Evolutionary conservation across 2,329 filamentous ascomycete species (phyloP), one percentile per base, ranked within the genome.

Genomic region (Aspergillus sp.): DNA sequence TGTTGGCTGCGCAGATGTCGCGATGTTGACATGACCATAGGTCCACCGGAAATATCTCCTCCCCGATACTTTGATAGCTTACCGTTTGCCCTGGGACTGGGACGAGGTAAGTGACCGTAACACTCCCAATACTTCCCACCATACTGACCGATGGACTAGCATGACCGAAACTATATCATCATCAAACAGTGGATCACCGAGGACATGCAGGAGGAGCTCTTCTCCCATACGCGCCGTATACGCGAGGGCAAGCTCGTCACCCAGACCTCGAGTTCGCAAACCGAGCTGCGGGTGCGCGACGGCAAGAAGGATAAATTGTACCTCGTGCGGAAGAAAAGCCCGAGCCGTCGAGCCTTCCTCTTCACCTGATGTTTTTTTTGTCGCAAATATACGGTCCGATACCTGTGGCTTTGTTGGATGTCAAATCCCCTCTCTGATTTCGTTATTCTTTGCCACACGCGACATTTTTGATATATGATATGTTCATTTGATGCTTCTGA

Each of bases 131-230:
- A 14, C 1, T 33, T 6, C 17, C 22, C 44, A 48, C 10, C 36
- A 50, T 26, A 40, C 51, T 44, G 46, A 51, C 50, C 24, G 14
- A 26, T 38, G 41, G 38, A 4, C 78, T 47, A 77, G 74, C 60
- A 59, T 47, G 85, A 91, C 62, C 79, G 82, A 16, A 83, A 87
- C 44, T 91, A 83, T 60, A 76, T 91, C 50, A 71, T 92, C 53
- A 87, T 91, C 72, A 88, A 87, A 70, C 79, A 84, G 51, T 89
- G 83, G 83, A 83, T 91, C 47, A 81, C 83, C 3, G 84, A 90
- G 60, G 81, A 82, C 55, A 82, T 90, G 65, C 88, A 90, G 63
- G 82, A 89, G 53, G 75, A 83, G 51, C 79, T 90, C 45, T 92
- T 88, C 80, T 80, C 82, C 41, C 87, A 91, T 71, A 90, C 88